Evolutionary conservation across 2,329 filamentous ascomycete genomes (phyloP).

Genomic region (Akanthomyces lecanii): DNA sequence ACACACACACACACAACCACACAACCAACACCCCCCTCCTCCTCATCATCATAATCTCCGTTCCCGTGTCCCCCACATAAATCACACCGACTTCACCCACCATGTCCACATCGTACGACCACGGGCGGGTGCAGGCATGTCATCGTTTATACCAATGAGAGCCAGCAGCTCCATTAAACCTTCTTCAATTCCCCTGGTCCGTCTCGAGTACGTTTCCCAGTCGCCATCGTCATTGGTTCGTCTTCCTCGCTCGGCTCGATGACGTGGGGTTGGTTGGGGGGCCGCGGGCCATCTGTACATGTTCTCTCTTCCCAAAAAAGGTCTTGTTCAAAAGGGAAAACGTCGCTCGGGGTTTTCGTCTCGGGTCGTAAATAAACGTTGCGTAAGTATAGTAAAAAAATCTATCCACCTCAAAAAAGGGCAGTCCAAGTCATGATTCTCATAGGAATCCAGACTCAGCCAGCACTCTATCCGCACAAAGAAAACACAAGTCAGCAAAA

Average conservation of each 20-base stretch:
- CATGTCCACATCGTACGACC: slow-evolving; percentile 2
- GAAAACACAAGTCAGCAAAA: slow-evolving; percentile 11
- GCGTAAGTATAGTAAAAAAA: slow-evolving; percentile 11
- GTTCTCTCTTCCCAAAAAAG: not conserved
- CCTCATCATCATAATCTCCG: not conserved
- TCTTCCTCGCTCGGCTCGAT: not conserved
- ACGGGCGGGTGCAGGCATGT: not conserved
- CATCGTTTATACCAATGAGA: slow-evolving; percentile 7
- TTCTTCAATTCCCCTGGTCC: not conserved
- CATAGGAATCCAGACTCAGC: slow-evolving; percentile 59
- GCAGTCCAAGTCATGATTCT: slow-evolving; percentile 21
- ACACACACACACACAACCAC: not conserved
- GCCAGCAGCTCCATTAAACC: not conserved
- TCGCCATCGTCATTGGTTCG: not conserved
- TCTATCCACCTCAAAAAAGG: not conserved
- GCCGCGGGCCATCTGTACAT: not conserved
- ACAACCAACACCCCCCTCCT: not conserved
- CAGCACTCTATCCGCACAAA: slow-evolving; percentile 44
- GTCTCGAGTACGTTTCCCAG: not conserved
- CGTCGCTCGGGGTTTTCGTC: slow-evolving; percentile 3
- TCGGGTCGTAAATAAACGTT: slow-evolving; percentile 13
- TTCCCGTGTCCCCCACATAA: slow-evolving; percentile 10
- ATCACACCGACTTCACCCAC: not conserved
- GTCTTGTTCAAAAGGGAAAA: not conserved
- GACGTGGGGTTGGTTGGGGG: not conserved